phyloP scores from a whole-genome alignment of 371 early-diverging fungal species.

The Blastocladiella emersonii region DNA sequence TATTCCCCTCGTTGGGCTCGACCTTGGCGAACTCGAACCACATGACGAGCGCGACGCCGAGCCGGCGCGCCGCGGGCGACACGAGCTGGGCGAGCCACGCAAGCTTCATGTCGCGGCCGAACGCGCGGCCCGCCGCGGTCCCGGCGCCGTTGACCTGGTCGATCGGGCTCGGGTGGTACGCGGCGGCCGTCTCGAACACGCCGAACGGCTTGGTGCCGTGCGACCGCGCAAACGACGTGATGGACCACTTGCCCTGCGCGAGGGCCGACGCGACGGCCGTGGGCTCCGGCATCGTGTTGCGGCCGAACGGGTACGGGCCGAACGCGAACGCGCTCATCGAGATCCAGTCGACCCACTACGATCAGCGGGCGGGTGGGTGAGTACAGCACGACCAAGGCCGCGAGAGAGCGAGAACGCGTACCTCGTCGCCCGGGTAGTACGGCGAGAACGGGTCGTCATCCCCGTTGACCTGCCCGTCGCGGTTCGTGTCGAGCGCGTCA shows the following conservation, averaged over 20 bases:
- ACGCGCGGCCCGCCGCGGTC: not conserved
- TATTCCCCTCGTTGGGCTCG: not conserved
- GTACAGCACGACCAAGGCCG: too few relatives aligned
- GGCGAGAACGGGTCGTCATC: not conserved
- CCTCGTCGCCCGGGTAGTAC: conserved; percentile 2
- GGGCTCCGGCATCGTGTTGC: not conserved
- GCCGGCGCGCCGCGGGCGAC: not conserved
- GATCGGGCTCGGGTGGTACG: not conserved
- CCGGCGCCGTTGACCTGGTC: too few relatives aligned
- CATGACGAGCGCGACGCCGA: not conserved
- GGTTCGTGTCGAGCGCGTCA: not conserved
- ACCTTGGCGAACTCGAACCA: not conserved
- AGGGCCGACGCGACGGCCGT: not conserved
- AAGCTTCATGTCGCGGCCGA: not conserved
- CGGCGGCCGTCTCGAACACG: not conserved
- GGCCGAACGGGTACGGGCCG: conserved; percentile 3
- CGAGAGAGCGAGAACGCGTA: too few relatives aligned
- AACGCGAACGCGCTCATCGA: not conserved
- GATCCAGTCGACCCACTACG: conserved; percentile 2
- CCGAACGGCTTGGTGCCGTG: not conserved
- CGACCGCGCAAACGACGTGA: not conserved
- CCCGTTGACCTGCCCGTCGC: not conserved
- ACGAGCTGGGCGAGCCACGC: not conserved
- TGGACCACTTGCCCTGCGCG: too few relatives aligned
- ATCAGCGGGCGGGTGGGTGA: too few relatives aligned